phyloP scores from a whole-genome alignment of 768 basidiomycete genomes.

The Leccinum sublutescens region DNA sequence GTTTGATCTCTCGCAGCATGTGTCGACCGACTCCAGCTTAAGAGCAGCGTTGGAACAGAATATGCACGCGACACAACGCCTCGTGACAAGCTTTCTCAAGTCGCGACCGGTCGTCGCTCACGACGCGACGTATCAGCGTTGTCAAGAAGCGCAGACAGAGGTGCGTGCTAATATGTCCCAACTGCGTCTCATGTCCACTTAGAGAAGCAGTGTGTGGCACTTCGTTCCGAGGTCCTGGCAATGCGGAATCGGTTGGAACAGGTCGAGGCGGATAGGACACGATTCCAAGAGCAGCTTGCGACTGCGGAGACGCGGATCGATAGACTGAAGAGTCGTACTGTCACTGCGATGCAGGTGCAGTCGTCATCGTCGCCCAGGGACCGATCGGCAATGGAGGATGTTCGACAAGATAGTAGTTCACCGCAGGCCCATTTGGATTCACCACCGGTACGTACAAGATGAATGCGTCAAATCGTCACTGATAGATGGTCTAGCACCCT shows the following conservation, averaged over 20 bases:
- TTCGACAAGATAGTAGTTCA: conserved; percentile 41
- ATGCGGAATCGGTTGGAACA: conserved; percentile 51
- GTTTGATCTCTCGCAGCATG: conserved; percentile 34
- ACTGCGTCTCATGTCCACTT: conserved; percentile 6
- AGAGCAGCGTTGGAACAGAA: conserved; percentile 51
- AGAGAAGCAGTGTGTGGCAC: conserved; percentile 47
- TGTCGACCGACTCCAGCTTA: conserved; percentile 30
- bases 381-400: conserved; percentile 29
- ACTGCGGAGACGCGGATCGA: conserved; percentile 62
- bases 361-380: conserved; percentile 33
- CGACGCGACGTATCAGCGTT: conserved; percentile 43
- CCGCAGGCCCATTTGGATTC: conserved; percentile 52
- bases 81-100: conserved; percentile 56
- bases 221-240: conserved; percentile 57
- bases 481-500: conserved; percentile 44
- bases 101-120: conserved; percentile 34
- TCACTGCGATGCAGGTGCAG: conserved; percentile 45
- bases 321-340: conserved; percentile 53
- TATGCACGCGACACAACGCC: conserved; percentile 53
- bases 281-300: conserved; percentile 50
- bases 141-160: conserved; percentile 58
- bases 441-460: conserved; percentile 68
- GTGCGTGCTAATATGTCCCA: conserved; percentile 36
- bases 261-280: conserved; percentile 45
- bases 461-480: conserved; percentile 19